Evolutionary conservation across 495 filamentous ascomycete species (phyloP), one percentile per base, ranked within the genome.

Genomic region (Pyronema omphalodes): DNA sequence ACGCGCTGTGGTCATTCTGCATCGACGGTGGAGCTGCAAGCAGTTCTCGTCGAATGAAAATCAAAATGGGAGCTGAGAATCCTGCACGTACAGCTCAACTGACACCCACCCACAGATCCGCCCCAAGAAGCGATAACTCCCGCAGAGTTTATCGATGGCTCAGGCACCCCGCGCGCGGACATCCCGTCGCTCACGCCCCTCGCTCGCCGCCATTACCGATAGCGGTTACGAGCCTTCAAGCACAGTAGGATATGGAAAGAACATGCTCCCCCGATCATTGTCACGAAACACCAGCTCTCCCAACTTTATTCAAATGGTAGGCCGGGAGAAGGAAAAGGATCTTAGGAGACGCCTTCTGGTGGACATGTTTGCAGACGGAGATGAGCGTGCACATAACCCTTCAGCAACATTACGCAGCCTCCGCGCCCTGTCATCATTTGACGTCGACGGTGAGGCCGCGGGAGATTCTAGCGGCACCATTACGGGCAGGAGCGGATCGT

Each of bases 151-250:
- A 29, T 29, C 44, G 44, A 47, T 29, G 14, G 19, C 12, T 18
- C 44, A 29, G 12, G 18, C 34, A 37, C 48, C 34, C 48, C 51
- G 51, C 37, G n/a, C 34, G 9, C 51, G 51, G n/a, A 41, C 60
- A 47, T 63, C 61, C 33, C 60, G 60, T 29, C 61, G 61, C 40
- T 60, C 61, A n/a, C 57, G 61, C 8, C 61, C 61, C n/a, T 63
- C 61, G n/a, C 54, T 63, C 49, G 61, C 61, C n/a, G 60, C 61
- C 45, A 54, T 63, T 53, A 48, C 61, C 29, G 61, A 63, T 51
- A 63, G 61, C 36, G 61, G 61, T 7, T 63, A 53, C 43, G 53
- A 59, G 45, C 61, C 61, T 44, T 59, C 60, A 45, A 55, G 48
- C 44, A 57, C 44, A 33, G 45, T 43, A 33, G 52, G 37, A 6